These are phyloP conservation scores for Lactarius vividus DNA, from an alignment of 768 basidiomycete genomes.

Conservation along the genomic window DNA sequence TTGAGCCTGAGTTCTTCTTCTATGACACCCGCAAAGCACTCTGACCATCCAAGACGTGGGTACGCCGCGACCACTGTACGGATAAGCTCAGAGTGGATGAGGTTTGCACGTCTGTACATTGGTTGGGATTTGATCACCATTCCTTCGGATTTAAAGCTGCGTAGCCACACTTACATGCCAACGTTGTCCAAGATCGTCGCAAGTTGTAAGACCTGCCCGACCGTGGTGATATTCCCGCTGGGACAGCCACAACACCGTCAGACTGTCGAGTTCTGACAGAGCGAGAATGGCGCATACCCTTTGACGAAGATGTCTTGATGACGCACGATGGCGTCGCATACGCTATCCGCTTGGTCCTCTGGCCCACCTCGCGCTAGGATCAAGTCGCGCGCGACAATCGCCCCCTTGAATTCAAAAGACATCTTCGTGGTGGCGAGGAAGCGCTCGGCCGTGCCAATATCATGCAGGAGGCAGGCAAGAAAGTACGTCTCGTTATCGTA, in stretches of 20 bases:
- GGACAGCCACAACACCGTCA: slow-evolving; percentile 9
- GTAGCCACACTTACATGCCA: slow-evolving; percentile 38
- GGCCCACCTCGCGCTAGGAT: slow-evolving; percentile 43
- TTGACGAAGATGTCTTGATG: slow-evolving; percentile 49
- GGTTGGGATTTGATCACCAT: neutral
- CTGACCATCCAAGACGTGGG: slow-evolving; percentile 47
- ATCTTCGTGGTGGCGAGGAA: slow-evolving; percentile 53
- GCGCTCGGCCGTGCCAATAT: slow-evolving; percentile 49
- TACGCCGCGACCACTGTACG: slow-evolving; percentile 41
- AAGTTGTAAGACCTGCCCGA: slow-evolving; percentile 50
- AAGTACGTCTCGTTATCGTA: slow-evolving; percentile 51
- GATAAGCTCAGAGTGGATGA: slow-evolving; percentile 42
- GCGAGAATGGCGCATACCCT: slow-evolving; percentile 34
- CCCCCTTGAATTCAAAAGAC: slow-evolving; percentile 57
- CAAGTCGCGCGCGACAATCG: slow-evolving; percentile 49
- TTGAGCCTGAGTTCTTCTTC: slow-evolving; percentile 46
- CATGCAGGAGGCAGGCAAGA: slow-evolving; percentile 50
- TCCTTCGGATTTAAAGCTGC: neutral
- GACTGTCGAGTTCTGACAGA: neutral
- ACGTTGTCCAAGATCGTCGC: slow-evolving; percentile 49
- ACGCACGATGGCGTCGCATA: slow-evolving; percentile 50
- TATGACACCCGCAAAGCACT: slow-evolving; percentile 43
- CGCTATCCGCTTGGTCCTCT: slow-evolving; percentile 51
- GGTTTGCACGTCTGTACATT: slow-evolving; percentile 40
- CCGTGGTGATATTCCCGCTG: slow-evolving; percentile 50